phyloP scores from a whole-genome alignment of 1,139 yeast genomes.

The Sugiyamaella novakii region DNA sequence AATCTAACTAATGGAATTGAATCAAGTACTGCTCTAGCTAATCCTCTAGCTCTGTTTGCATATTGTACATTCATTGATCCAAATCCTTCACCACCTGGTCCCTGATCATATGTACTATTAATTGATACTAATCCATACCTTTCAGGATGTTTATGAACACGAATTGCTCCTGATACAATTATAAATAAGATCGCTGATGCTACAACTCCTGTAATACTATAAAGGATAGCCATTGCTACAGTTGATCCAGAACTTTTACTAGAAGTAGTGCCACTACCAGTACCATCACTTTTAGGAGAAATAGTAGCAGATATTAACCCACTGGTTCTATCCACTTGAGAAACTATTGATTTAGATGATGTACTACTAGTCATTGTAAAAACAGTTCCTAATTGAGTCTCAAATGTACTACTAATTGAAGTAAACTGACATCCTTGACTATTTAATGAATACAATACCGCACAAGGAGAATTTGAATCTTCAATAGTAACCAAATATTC shows the following conservation, averaged over 20 bases:
- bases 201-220: slow-evolving; percentile 39
- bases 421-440: slow-evolving; percentile 35
- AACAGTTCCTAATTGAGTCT: slow-evolving; percentile 38
- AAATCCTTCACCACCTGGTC: slow-evolving; percentile 24
- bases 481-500: slow-evolving; percentile 31
- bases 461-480: slow-evolving; percentile 37
- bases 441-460: slow-evolving; percentile 35
- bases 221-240: slow-evolving; percentile 40
- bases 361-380: slow-evolving; percentile 35
- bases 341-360: slow-evolving; percentile 34
- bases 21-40: slow-evolving; percentile 44
- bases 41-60: slow-evolving; percentile 39
- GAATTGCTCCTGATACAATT: slow-evolving; percentile 41
- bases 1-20: slow-evolving; percentile 43
- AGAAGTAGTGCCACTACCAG: slow-evolving; percentile 7
- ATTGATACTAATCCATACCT: slow-evolving; percentile 38
- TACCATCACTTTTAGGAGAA: slow-evolving; percentile 24
- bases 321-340: slow-evolving; percentile 29
- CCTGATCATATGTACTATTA: slow-evolving; percentile 11
- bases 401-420: slow-evolving; percentile 28
- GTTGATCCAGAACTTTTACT: slow-evolving; percentile 28
- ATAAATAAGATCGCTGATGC: slow-evolving; percentile 39
- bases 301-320: slow-evolving; percentile 28
- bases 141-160: slow-evolving; percentile 44
- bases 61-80: slow-evolving; percentile 28